phyloP scores from a whole-genome alignment of 2,329 filamentous ascomycete genomes.

The Pseudocercospora musae region DNA sequence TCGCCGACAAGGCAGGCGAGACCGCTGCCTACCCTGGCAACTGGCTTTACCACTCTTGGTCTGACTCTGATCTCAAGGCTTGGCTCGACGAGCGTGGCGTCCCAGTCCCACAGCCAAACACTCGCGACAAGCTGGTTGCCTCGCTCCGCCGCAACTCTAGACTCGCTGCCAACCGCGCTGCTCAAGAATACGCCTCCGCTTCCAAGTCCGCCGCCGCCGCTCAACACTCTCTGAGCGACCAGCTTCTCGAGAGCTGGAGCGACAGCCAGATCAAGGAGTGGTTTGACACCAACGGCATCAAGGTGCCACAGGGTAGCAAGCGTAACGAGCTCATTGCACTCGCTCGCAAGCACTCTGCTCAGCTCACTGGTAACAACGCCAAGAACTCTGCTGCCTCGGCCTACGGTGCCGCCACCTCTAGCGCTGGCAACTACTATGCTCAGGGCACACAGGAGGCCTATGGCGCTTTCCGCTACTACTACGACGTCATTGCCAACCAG shows the following conservation, averaged over 20 bases:
- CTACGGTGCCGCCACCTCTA: constrained; percentile 46
- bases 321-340: constrained; percentile 85
- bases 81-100: constrained; percentile 89
- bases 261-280: constrained; percentile 89
- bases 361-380: constrained; percentile 59
- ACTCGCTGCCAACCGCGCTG: constrained; percentile 40
- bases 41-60: constrained; percentile 91
- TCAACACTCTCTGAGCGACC: constrained; percentile 73
- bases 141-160: constrained; percentile 87
- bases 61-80: constrained; percentile 86
- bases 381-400: constrained; percentile 35
- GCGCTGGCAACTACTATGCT: constrained; percentile 70
- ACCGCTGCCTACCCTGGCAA: constrained; percentile 84
- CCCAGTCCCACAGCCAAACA: constrained; percentile 77
- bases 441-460: constrained; percentile 66
- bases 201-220: constrained; percentile 56
- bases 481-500: constrained; percentile 45
- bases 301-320: constrained; percentile 88
- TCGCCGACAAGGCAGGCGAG: constrained; percentile 73
- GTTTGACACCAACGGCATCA: constrained; percentile 83
- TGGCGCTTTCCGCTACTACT: constrained; percentile 34
- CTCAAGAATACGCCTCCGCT: constrained; percentile 61
- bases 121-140: constrained; percentile 83
- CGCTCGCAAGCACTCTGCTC: constrained; percentile 79
- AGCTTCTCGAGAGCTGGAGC: constrained; percentile 84